phyloP scores from a whole-genome alignment of 805 yeast genomes.

The Komagataella pseudopastoris region DNA sequence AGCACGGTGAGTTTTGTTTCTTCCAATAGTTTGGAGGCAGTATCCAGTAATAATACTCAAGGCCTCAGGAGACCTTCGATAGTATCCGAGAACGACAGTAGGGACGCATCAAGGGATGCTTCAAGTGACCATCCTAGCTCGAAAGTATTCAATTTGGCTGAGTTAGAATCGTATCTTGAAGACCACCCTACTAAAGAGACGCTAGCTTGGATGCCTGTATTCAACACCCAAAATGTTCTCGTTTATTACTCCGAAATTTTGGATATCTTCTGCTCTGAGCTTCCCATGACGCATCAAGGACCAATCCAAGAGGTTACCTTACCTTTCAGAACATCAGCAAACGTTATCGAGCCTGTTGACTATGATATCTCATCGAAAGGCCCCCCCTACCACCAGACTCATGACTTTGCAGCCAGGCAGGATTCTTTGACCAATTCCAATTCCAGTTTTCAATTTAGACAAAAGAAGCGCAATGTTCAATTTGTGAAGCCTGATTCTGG shows the following conservation, averaged over 20 bases:
- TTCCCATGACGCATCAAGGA: slow-evolving; percentile 30
- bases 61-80: background rate
- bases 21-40: slow-evolving; percentile 15
- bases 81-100: background rate
- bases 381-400: background rate
- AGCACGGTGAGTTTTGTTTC: slow-evolving; percentile 37
- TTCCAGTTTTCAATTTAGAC: background rate
- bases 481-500: slow-evolving; percentile 5
- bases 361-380: background rate
- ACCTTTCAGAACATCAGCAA: background rate
- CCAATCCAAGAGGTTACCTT: slow-evolving; percentile 2
- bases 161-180: slow-evolving; percentile 7
- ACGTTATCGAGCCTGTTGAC: background rate
- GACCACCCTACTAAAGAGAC: slow-evolving; percentile 1
- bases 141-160: slow-evolving; percentile 1
- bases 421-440: background rate
- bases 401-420: background rate
- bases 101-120: background rate
- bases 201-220: slow-evolving; percentile 50
- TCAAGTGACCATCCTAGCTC: background rate
- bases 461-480: background rate
- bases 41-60: slow-evolving; percentile 15
- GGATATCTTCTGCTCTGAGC: slow-evolving; percentile 40
- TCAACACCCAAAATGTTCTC: slow-evolving; percentile 39
- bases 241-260: slow-evolving; percentile 49